Evolutionary conservation across 1,139 yeast species (phyloP).

Genomic region (Saccharomycopsis hybrid): DNA sequence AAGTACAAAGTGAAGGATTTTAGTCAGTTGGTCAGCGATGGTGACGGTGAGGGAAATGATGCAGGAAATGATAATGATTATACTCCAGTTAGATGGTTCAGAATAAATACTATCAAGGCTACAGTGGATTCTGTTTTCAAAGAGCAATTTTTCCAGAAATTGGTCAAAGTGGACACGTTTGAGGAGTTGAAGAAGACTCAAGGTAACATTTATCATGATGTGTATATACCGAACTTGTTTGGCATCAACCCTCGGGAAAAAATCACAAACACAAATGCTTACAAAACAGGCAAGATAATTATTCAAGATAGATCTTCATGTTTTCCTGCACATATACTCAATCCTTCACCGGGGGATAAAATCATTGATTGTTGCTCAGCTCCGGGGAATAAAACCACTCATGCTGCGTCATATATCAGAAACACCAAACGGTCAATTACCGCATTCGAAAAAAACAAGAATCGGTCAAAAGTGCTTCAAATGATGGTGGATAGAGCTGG

Average conservation of each 20-base stretch:
- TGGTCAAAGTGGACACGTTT: constrained; percentile 42
- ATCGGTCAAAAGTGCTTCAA: constrained; percentile 63
- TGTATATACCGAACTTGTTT: constrained; percentile 62
- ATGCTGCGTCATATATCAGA: constrained; percentile 60
- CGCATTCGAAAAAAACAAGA: constrained; percentile 83
- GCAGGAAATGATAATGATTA: constrained; percentile 38
- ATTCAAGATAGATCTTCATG: constrained; percentile 97
- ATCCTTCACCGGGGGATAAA: constrained; percentile 46
- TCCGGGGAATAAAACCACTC: constrained; percentile 97
- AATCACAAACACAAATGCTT: constrained; percentile 58
- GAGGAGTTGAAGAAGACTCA: constrained; percentile 34
- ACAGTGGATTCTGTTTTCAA: constrained; percentile 34
- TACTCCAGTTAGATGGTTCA: constrained; percentile 86
- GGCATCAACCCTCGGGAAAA: constrained; percentile 77
- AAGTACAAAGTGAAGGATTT: constrained; percentile 52
- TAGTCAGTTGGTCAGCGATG: constrained; percentile 41
- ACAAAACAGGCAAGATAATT: constrained; percentile 69
- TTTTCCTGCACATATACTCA: constrained; percentile 82
- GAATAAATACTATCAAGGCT: constrained; percentile 59
- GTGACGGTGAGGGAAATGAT: constrained; percentile 33
- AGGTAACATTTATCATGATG: constrained; percentile 65
- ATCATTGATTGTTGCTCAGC: constrained; percentile 96
- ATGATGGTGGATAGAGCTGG: constrained; percentile 82
- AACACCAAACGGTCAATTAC: constrained; percentile 33
- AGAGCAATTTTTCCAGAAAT: constrained; percentile 35